Percentiles rank a stretch among this genome's conserved stretches.
Conservation (phyloP, 495 filamentous ascomycete species). For the Polyplosphaeria fusca region DNA sequence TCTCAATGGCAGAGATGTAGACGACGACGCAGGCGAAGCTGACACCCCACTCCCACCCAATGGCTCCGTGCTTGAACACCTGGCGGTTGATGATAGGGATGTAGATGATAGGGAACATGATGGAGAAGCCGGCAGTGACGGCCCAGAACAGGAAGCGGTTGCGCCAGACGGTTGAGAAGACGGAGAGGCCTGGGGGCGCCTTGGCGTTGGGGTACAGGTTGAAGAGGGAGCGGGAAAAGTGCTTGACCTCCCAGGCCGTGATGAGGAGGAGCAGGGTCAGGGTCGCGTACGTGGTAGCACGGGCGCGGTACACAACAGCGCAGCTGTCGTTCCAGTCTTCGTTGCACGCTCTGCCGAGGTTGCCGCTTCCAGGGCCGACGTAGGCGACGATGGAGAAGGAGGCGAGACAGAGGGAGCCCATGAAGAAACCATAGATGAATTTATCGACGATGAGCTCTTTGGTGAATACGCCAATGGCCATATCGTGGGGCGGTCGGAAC, state of each 20-base stretch:
- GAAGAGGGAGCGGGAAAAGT: constrained; percentile 67
- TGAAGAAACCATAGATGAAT: constrained; percentile 66
- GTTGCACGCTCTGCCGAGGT: constrained; percentile 66
- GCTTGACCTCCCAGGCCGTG: constrained; percentile 73
- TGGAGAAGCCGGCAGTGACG: constrained; percentile 33
- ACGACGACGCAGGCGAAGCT: constrained; percentile 30
- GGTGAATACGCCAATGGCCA: constrained; percentile 65
- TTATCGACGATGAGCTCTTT: constrained; percentile 67
- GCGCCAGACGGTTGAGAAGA: constrained; percentile 32
- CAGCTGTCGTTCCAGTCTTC: constrained; percentile 53
- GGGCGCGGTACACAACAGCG: constrained; percentile 64
- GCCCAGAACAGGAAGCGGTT: constrained; percentile 41
- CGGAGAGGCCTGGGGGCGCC: constrained; percentile 7
- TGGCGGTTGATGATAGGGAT: constrained; percentile 36
- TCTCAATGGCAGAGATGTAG: constrained; percentile 35
- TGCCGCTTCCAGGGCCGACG: constrained; percentile 53
- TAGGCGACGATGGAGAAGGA: constrained; percentile 69
- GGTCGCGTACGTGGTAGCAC: constrained; percentile 70
- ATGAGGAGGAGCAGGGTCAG: constrained; percentile 69
- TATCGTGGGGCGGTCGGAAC: constrained; percentile 67
- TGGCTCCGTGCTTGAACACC: constrained; percentile 36
- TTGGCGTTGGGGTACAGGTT: constrained; percentile 53
- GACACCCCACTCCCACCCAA: constrained; percentile 40
- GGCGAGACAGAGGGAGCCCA: constrained; percentile 64
- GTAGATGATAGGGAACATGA: constrained; percentile 39